These are phyloP conservation scores for Galerina marginata DNA, from an alignment of 768 basidiomycete genomes.

Conservation along the genomic window DNA sequence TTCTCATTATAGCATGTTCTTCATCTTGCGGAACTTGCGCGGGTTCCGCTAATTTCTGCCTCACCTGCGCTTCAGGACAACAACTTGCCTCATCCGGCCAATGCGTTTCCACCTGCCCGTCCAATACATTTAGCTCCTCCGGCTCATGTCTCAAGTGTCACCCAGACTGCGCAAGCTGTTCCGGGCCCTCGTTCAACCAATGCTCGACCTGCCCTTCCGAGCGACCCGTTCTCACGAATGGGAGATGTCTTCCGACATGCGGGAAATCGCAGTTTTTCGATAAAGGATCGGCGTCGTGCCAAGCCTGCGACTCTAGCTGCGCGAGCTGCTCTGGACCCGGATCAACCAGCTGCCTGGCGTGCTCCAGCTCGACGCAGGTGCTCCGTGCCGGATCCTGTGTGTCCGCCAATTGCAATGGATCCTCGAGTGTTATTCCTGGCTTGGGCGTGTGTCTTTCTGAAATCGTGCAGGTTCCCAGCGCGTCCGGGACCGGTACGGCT, in stretches of 20 bases:
- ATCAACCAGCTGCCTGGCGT: conserved; percentile 72
- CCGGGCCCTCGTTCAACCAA: conserved; percentile 77
- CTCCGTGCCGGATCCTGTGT: conserved; percentile 71
- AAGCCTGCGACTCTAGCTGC: conserved; percentile 77
- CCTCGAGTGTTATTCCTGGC: conserved; percentile 63
- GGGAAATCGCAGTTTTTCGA: conserved; percentile 77
- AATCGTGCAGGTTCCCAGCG: conserved; percentile 58
- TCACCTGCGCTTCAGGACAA: conserved; percentile 70
- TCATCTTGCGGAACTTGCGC: conserved; percentile 72
- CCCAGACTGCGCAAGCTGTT: conserved; percentile 85
- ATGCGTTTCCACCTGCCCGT: conserved; percentile 79
- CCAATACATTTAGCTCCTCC: conserved; percentile 68
- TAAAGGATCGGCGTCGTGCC: conserved; percentile 62
- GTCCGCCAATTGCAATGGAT: conserved; percentile 61
- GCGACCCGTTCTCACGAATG: conserved; percentile 75
- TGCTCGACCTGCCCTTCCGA: conserved; percentile 73
- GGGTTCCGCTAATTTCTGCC: conserved; percentile 71
- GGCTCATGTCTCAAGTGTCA: conserved; percentile 79
- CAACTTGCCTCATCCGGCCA: conserved; percentile 73
- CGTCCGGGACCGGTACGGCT: conserved; percentile 52
- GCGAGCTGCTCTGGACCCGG: conserved; percentile 79
- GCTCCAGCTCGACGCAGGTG: conserved; percentile 65
- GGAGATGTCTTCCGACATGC: conserved; percentile 82
- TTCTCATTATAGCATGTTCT: conserved; percentile 39
- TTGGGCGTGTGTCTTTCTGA: conserved; percentile 84